Evolutionary conservation across 176 grass and related monocot species (phyloP).

Genomic region (Bothriochloa decipiens): DNA sequence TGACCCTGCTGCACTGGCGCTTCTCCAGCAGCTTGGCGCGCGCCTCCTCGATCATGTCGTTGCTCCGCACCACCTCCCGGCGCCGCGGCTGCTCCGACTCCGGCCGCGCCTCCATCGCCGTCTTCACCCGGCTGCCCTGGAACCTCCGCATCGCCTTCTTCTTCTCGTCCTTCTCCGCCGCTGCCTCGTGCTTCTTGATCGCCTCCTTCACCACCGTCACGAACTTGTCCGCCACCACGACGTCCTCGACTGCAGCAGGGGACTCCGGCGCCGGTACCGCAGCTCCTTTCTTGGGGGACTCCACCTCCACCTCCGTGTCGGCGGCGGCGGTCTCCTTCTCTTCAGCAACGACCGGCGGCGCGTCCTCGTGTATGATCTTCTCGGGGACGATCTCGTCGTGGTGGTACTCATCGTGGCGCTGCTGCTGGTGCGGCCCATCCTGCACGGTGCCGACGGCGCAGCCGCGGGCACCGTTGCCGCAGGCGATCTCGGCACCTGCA

Average conservation of each 20-base stretch:
- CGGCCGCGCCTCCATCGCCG: slow-evolving; percentile 49
- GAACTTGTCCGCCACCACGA: slow-evolving; percentile 31
- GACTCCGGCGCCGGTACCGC: no score
- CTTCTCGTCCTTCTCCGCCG: background rate
- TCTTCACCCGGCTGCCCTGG: slow-evolving; percentile 52
- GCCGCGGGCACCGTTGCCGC: background rate
- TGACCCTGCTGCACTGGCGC: slow-evolving; percentile 66
- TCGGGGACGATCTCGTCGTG: slow-evolving; percentile 36
- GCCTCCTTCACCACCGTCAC: slow-evolving; percentile 42
- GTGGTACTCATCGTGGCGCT: background rate
- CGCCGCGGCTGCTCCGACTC: slow-evolving; percentile 41
- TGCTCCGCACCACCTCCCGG: slow-evolving; percentile 52
- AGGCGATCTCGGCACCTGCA: background rate
- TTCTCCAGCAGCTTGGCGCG: slow-evolving; percentile 64
- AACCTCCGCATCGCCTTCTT: slow-evolving; percentile 22
- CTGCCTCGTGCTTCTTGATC: slow-evolving; percentile 20
- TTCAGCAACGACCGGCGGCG: background rate
- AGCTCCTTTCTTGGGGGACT: slow-evolving; percentile 26
- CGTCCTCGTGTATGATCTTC: slow-evolving; percentile 57
- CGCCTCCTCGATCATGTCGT: slow-evolving; percentile 76
- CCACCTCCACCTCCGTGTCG: background rate
- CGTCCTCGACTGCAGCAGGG: background rate
- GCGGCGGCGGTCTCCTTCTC: background rate
- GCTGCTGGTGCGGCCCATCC: background rate
- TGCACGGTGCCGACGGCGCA: background rate